These are phyloP conservation scores for Erythrophleum fordii DNA, from an alignment of 306 rosid genomes.

Conservation along the genomic window DNA sequence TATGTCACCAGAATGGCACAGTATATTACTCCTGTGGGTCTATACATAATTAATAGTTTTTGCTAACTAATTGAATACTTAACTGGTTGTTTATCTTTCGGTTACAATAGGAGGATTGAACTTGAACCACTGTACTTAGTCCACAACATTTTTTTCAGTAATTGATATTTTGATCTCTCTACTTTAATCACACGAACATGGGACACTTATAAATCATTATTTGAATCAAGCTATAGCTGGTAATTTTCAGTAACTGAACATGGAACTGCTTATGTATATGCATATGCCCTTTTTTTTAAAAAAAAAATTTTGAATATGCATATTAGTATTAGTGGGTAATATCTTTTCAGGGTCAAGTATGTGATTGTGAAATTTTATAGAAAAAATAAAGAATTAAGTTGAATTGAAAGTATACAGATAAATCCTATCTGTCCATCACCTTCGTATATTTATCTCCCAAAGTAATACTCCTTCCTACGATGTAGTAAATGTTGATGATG, in stretches of 20 bases:
- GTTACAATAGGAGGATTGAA: background rate
- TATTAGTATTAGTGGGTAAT: background rate
- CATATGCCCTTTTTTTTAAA: slow-evolving; percentile 13
- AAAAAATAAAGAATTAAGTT: slow-evolving; percentile 11
- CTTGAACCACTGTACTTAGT: slow-evolving; percentile 16
- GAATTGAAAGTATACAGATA: background rate
- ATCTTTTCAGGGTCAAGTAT: slow-evolving; percentile 17
- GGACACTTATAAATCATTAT: background rate
- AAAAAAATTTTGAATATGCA: slow-evolving; percentile 18
- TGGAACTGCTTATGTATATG: background rate
- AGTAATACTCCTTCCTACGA: slow-evolving; percentile 16
- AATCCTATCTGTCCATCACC: slow-evolving; percentile 9
- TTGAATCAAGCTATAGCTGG: background rate
- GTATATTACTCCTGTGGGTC: background rate
- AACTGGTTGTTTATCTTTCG: background rate
- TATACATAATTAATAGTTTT: background rate
- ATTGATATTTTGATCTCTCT: background rate
- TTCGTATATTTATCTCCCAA: slow-evolving; percentile 4
- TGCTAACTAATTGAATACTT: slow-evolving; percentile 3
- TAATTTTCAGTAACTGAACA: slow-evolving; percentile 9
- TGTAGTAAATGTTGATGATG: slow-evolving; percentile 37
- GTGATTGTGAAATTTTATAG: slow-evolving; percentile 25
- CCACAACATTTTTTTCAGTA: background rate
- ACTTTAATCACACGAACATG: background rate
- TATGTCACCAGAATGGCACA: background rate